Conservation (phyloP, 2,329 filamentous ascomycete genomes). For the Herpotrichia juniperi region DNA sequence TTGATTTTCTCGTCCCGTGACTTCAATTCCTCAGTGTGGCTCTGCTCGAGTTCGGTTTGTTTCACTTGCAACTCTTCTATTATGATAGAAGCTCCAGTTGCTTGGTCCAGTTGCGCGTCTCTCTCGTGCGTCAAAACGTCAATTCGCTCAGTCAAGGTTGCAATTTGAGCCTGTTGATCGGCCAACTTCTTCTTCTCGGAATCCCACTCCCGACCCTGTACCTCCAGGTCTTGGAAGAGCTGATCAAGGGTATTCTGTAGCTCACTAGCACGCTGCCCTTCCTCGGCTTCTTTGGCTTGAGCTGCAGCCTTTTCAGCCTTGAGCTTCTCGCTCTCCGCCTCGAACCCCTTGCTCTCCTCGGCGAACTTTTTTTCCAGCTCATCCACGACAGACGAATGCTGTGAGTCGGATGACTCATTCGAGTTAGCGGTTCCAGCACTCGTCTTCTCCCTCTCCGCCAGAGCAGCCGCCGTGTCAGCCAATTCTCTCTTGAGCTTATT, state of each 20-base stretch:
- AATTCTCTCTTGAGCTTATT: slow-evolving; percentile 39
- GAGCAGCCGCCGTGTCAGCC: slow-evolving; percentile 35
- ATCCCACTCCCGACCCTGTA: slow-evolving; percentile 42
- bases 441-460: slow-evolving; percentile 39
- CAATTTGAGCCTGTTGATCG: slow-evolving; percentile 37
- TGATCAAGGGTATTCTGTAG: slow-evolving; percentile 43
- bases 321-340: slow-evolving; percentile 38
- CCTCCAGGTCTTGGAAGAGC: slow-evolving; percentile 41
- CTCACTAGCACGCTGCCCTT: slow-evolving; percentile 38
- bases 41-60: slow-evolving; percentile 32
- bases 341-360: slow-evolving; percentile 37
- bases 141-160: slow-evolving; percentile 30
- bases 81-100: slow-evolving; percentile 26
- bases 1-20: slow-evolving; percentile 36
- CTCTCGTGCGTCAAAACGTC: slow-evolving; percentile 30
- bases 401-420: slow-evolving; percentile 21
- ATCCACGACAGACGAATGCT: slow-evolving; percentile 34
- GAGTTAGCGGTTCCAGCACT: slow-evolving; percentile 26
- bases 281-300: slow-evolving; percentile 36
- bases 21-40: slow-evolving; percentile 31
- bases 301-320: slow-evolving; percentile 38
- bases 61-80: slow-evolving; percentile 36
- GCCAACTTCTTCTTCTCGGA: slow-evolving; percentile 43
- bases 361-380: slow-evolving; percentile 46
- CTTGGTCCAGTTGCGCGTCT: slow-evolving; percentile 28